Percentiles rank a stretch among this genome's conserved stretches.
Evolutionary conservation across 139 green algal species (phyloP).

Genomic region (Limnomonas spitsbergensis): DNA sequence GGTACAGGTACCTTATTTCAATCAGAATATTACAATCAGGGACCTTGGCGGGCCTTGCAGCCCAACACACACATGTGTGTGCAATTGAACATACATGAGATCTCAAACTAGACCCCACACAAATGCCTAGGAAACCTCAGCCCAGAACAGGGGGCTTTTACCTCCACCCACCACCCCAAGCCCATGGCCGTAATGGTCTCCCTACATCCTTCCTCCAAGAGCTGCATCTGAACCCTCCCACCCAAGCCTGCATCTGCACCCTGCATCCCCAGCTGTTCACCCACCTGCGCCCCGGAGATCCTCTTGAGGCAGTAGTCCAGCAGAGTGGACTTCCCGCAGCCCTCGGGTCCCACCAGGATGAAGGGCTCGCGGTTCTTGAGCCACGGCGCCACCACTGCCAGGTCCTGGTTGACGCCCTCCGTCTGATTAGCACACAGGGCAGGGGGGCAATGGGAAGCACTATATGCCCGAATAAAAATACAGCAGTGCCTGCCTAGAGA

Average conservation of each 20-base stretch:
- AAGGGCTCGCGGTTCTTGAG: constrained; percentile 58
- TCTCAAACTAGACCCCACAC: too few relatives aligned
- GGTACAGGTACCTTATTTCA: too few relatives aligned
- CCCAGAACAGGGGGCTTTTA: not conserved
- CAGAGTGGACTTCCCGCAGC: constrained; percentile 69
- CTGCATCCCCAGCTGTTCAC: not conserved
- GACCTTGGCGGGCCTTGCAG: too few relatives aligned
- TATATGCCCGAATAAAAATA: not conserved
- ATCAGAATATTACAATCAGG: too few relatives aligned
- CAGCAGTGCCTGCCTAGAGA: too few relatives aligned
- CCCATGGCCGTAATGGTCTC: not conserved
- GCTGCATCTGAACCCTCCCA: not conserved
- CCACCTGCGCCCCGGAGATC: constrained; percentile 36
- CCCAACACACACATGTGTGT: too few relatives aligned
- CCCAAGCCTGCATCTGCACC: not conserved
- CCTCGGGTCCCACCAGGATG: constrained; percentile 69
- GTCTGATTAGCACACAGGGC: too few relatives aligned
- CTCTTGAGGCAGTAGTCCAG: constrained; percentile 60
- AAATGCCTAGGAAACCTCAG: too few relatives aligned
- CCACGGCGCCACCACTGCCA: constrained; percentile 61
- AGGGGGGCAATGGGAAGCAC: not conserved
- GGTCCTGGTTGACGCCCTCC: constrained; percentile 31
- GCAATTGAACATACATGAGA: too few relatives aligned
- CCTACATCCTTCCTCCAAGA: not conserved
- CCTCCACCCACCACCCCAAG: not conserved